Evolutionary conservation across 495 filamentous ascomycete species (phyloP), one percentile per base, ranked within the genome.

Genomic region (Hypoxylon fuscum): DNA sequence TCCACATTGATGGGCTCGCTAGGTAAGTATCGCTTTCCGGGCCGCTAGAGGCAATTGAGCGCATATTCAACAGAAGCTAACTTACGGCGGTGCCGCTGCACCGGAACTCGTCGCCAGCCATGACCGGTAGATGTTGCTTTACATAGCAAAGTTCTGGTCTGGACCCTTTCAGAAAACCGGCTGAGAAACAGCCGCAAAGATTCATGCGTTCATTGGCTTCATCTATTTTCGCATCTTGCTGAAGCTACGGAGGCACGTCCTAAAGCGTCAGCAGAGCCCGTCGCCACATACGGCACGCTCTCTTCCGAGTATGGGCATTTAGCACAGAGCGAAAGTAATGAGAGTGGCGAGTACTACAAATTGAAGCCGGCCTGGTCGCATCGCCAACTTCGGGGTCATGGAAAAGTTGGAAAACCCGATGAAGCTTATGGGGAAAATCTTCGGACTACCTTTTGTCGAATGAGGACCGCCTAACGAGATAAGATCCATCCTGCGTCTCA

Each of bases 91-190:
- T 53, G 49, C 59, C 64, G 59, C 32, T 55, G 49, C 29, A 34
- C 27, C 63, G 58, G 63, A 61, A 66, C 48, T 15, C 53, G 58
- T 62, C 43, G 63, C 21, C 27, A 62, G 58, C 52, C 40, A 53
- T 61, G 45, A 44, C 12, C 57, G 58, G 58, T 25, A 58, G 43
- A 45, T 52, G 25, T n/a, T 53, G 41, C 34, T 42, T 23, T 54
- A 18, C 37, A 40, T 40, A 5, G 9, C 5, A 12, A 48, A 32
- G 20, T 21, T 18, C 38, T 22, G 34, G 7, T 48, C 62, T 53
- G 29, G 47, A 43, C 50, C 53, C 17, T 9, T 21, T 5, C n/a
- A 9, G 15, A 42, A 32, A 23, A 34, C 11, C 35, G 34, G 25
- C 25, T 47, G 40, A 53, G 20, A 17, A 53, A 23, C 46, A 61